Base-by-base conservation (phyloP, 257 asterid species). In the Lavandula angustifolia region DNA sequence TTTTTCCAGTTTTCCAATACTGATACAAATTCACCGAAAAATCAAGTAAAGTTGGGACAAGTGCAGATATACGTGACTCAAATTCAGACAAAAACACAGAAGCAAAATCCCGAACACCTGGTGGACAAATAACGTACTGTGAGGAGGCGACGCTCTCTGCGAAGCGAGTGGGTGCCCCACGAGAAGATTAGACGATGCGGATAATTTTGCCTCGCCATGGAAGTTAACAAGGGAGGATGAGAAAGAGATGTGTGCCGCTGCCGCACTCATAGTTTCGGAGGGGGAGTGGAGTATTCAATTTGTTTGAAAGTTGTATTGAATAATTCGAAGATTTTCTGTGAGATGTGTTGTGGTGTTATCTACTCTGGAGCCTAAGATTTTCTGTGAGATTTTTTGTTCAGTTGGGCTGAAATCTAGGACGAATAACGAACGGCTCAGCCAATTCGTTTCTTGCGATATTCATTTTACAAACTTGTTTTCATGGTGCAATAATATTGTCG, bases 131-230 rank as follows among this genome's bases (percentile, higher is more conserved):
- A 40, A 74, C 87, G 6, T 75, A 87, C 91, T 60, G 38, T 74
- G 42, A 31, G 68, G 51, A 32, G 43, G 48, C 43, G 64, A 55
- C 32, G 80, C 35, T 42, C 67, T 59, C 62, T 13, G 33, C 2
- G 73, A 56, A 40, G 68, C 13, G 40, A 82, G 81, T 69, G 76
- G 73, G 52, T 75, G 9, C 51, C 86, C 83, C 79, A 78, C 54
- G 48, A 83, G 73, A 63, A 66, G 54, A 34, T 80, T 18, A 32
- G 84, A 73, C 12, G 84, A 74, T 10, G 84, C 32, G 10, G 83
- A 72, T 33, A 67, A 58, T 54, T 64, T 74, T 40, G 73, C 27
- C 60, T 82, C 80, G 46, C 78, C 79, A 66, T 77, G 63, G 73
- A 79, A 59, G 51, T 47, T 10, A 12, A 40, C 53, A 46, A 64